Evolutionary conservation across 768 basidiomycete genomes (phyloP), one percentile per base, ranked within the genome.

Genomic region (Clathrus columnatus): DNA sequence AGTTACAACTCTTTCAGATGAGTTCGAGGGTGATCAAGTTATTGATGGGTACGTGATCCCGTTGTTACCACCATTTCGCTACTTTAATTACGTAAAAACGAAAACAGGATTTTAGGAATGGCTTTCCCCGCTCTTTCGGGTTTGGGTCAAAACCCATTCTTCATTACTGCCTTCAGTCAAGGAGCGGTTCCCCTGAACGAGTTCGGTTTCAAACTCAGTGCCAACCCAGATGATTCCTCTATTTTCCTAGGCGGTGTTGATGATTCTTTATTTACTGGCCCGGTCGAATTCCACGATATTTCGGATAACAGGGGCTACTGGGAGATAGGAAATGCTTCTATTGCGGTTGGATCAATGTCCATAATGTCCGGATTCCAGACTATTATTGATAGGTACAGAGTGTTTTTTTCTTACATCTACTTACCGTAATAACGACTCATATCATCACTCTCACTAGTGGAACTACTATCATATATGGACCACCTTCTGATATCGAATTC

Each of bases 191-290:
- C 30, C 18, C 18, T 50, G 42, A 60, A 54, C 32, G 59, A 56
- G 6, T 70, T 70, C 55, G 57, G 53, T 5, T 65, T 69, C 61
- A 64, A 64, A 52, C 65, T 70, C n/a, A n/a, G n/a, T 32, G 61
- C 62, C 10, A 1, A 48, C 6, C 46, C 55, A 32, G n/a, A n/a
- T n/a, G 67, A 63, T 21, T 62, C 61, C 16, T 58, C 68, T 58
- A 62, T 74, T 23, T 70, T 60, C 64, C 60, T 73, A 41, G 73
- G 73, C 14, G 71, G 71, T 20, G 62, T 63, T 45, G 68, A 73
- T 56, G 45, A 61, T 4, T 50, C 61, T 17, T 66, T 67, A 28
- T 70, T 65, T 59, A 62, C 61, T 29, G 69, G 69, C 2, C 24
- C 41, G 2, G 63, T 72, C 54, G 65, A 63, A 44, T 73, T 67